Evolutionary conservation across 202 grass and related monocot genomes (phyloP), one percentile per base, ranked within the genome.

Genomic region (Miscanthus sacchariflorus): DNA sequence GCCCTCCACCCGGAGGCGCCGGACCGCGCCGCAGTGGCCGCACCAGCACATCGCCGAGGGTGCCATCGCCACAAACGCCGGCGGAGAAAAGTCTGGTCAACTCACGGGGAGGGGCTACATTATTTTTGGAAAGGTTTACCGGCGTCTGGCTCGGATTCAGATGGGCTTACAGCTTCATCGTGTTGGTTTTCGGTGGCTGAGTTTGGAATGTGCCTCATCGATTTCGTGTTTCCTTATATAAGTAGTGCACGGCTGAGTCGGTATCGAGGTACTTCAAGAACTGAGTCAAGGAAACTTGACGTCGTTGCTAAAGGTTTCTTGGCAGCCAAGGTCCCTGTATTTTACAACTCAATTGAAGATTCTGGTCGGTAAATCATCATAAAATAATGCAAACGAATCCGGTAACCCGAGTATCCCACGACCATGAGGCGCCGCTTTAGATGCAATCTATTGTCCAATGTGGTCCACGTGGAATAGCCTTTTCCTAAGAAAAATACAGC

Each of bases 21-120:
- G 82, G 43, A 71, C 18, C 9, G 25, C 78, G 82, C 90, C 90
- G 86, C 90, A 91, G 86, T 91, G 86, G 54, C 43, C 4, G 72
- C 90, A 88, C 74, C 74, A 63, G 81, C 87, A 88, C 74, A 9
- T 52, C 86, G 70, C 81, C 68, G 44, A 43, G 9, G 42, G 17
- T 9, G 48, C 59, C 83, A 81, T 83, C 35, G 38, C 72, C 21
- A 15, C 46, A 0, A 8, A 56, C 56, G 56, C 1, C 74, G 81
- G 6, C 46, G 11, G 9, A 24, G 12, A 28, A 71, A 4, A 12
- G 2, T 1, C 25, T 23, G 24, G 2, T 12, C n/a, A 3, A 19
- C 25, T 19, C 27, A 19, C 23, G 4, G 44, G 49, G 46, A 8
- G 6, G 13, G 17, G 38, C 52, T 74, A 84, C 64, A 58, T 78